Evolutionary conservation across 2,329 filamentous ascomycete genomes (phyloP).

Genomic region (Colletotrichum ledebouriae): DNA sequence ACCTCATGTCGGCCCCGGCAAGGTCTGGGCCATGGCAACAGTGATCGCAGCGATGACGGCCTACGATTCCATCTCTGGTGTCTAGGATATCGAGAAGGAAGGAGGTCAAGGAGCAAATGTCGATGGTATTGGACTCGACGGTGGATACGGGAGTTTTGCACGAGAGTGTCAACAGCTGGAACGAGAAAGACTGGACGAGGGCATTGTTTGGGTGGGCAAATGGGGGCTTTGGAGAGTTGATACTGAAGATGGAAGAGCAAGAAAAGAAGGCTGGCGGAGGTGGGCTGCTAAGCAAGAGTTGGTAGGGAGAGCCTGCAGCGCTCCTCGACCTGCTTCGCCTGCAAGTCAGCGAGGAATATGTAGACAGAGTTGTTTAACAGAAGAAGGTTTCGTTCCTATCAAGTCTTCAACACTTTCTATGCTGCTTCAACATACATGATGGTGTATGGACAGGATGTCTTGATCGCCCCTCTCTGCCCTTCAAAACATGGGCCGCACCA

Average conservation of each 20-base stretch:
- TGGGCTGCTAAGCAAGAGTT: constrained; percentile 22
- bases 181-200: constrained; percentile 56
- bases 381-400: background rate
- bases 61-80: constrained; percentile 46
- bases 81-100: constrained; percentile 50
- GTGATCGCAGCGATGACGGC: constrained; percentile 67
- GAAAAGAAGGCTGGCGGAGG: constrained; percentile 23
- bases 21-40: constrained; percentile 69
- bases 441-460: no score
- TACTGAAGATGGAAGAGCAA: constrained; percentile 48
- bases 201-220: constrained; percentile 63
- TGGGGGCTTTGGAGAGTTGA: constrained; percentile 58
- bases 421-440: no score
- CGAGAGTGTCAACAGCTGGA: constrained; percentile 61
- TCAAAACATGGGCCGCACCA: no score
- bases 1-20: constrained; percentile 72
- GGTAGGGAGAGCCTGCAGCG: constrained; percentile 18
- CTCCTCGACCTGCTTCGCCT: background rate
- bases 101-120: constrained; percentile 52
- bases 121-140: constrained; percentile 57
- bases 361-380: background rate
- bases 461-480: no score
- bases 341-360: background rate
- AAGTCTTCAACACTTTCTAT: no score
- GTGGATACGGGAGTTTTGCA: constrained; percentile 61